Conservation (phyloP, 2,329 filamentous ascomycete species). For the Trichoderma gracile region DNA sequence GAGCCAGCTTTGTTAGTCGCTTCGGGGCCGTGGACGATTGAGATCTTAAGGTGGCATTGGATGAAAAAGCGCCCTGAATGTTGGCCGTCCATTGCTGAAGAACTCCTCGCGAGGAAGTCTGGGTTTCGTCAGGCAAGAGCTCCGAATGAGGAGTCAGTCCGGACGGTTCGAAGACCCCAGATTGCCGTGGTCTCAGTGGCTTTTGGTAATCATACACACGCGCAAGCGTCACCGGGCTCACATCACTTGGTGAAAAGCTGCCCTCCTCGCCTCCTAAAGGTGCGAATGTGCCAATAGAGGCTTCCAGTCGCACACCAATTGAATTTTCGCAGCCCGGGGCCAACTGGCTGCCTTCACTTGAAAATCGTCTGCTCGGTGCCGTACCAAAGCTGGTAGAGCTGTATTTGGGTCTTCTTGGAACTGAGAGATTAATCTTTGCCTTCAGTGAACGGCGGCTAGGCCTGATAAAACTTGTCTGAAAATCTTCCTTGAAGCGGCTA, state of each 20-base stretch:
- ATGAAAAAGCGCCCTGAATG: conserved; percentile 6
- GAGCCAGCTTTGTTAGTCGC: conserved; percentile 30
- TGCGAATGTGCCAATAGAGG: not conserved
- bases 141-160: conserved; percentile 18
- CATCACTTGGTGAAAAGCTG: not conserved
- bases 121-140: conserved; percentile 3
- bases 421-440: conserved; percentile 39
- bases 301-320: not conserved
- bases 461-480: conserved; percentile 27
- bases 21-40: not conserved
- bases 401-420: conserved; percentile 37
- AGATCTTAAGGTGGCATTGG: conserved; percentile 1
- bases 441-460: conserved; percentile 37
- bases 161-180: not conserved
- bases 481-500: conserved; percentile 47
- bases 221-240: not conserved
- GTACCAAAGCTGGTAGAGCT: conserved; percentile 24
- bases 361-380: not conserved
- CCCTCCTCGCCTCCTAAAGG: not conserved
- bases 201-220: not conserved
- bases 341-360: not conserved
- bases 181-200: not conserved
- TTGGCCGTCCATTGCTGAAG: conserved; percentile 10
- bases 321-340: not conserved
- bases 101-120: not conserved